Evolutionary conservation across 495 filamentous ascomycete species (phyloP), one percentile per base, ranked within the genome.

Genomic region (Lophiotrema nucula): DNA sequence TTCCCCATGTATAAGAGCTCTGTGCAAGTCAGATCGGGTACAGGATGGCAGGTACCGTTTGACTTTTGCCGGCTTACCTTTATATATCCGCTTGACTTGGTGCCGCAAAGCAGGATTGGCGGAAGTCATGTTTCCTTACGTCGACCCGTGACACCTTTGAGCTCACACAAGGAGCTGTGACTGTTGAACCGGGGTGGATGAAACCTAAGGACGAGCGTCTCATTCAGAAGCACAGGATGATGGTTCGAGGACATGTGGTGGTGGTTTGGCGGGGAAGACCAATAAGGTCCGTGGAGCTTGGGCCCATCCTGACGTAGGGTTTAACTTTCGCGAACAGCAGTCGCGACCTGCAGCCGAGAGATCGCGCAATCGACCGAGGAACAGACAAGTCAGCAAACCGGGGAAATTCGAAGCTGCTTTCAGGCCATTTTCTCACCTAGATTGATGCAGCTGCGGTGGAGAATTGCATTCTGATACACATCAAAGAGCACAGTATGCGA

Each of bases 1-100:
- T 84, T 81, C 43, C 93, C 93, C 27, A 97, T 74, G 69, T 87
- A 81, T 3, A 98, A 80, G 19, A 97, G 83, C 60, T 95, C 90
- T 93, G 59, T 35, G n/a, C n/a, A n/a, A n/a, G n/a, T n/a, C n/a
- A n/a, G n/a, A n/a, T n/a, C n/a, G n/a, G n/a, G n/a, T n/a, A n/a
- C n/a, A n/a, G n/a, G n/a, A n/a, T 18, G 10, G 10, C 19, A 12
- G 39, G 19, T 10, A 11, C 39, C 10, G 10, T 6, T 43, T 6
- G 10, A 43, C 39, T 43, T 43, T 21, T 38, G 46, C 21, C 22
- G 15, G 16, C 18, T 35, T 70, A 89, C 92, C 88, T 84, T 96
- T 97, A 77, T 98, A 98, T 47, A 97, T 82, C 18, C 80, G 79
- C 48, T 95, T 89, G 27, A 97, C 93, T 68, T 95, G 83, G 46